Evolutionary conservation across 306 rosid species (phyloP).

Genomic region (Begonia peltatifolia): DNA sequence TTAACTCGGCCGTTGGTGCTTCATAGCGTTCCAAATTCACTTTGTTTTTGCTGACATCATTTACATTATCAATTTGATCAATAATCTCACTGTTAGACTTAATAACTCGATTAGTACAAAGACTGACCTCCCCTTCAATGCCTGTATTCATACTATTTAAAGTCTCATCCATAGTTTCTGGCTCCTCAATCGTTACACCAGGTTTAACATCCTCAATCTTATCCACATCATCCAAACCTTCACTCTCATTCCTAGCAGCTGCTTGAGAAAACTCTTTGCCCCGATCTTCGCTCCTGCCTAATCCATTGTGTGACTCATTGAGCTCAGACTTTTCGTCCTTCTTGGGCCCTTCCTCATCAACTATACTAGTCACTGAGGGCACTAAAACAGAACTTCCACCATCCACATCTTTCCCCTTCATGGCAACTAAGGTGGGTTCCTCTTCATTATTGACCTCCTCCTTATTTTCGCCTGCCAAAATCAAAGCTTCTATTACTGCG

Average conservation of each 20-base stretch:
- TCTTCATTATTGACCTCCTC: slow-evolving; percentile 4
- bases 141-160: slow-evolving; percentile 18
- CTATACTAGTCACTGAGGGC: too few species aligned
- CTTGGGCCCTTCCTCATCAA: neutral
- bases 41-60: slow-evolving; percentile 15
- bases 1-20: slow-evolving; percentile 9
- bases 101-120: slow-evolving; percentile 18
- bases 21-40: slow-evolving; percentile 14
- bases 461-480: neutral
- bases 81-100: slow-evolving; percentile 19
- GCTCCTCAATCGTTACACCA: slow-evolving; percentile 11
- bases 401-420: slow-evolving; percentile 8
- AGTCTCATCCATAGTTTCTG: slow-evolving; percentile 6
- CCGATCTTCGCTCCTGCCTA: slow-evolving; percentile 15
- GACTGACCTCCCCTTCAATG: slow-evolving; percentile 13
- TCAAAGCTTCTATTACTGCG: slow-evolving; percentile 23
- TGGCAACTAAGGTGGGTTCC: slow-evolving; percentile 7
- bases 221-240: slow-evolving; percentile 13
- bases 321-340: slow-evolving; percentile 18
- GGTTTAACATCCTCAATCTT: slow-evolving; percentile 13
- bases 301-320: slow-evolving; percentile 7
- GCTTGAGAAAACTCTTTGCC: slow-evolving; percentile 22
- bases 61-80: slow-evolving; percentile 3
- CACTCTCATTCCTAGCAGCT: slow-evolving; percentile 13
- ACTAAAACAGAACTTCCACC: neutral